A percentile compares a stretch with the other conserved stretches of the same genome.
Evolutionary conservation across 2,329 filamentous ascomycete species (phyloP).

Genomic region (Ascochyta fabae): DNA sequence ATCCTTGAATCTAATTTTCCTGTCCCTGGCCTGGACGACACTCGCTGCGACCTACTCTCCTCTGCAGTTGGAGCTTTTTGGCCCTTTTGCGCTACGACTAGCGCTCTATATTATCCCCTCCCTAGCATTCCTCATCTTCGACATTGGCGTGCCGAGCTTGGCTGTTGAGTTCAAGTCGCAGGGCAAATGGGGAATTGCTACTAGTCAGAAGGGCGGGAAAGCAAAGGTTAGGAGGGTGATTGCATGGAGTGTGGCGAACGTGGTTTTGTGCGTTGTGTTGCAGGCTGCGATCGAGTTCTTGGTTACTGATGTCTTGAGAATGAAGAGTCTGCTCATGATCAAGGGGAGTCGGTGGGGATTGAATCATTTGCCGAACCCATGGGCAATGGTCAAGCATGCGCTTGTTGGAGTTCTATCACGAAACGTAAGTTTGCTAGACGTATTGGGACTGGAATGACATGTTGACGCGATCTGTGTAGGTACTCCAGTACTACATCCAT

Average conservation of each 20-base stretch:
- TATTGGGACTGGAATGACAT: not conserved
- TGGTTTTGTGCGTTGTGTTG: constrained; percentile 59
- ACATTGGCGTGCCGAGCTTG: constrained; percentile 72
- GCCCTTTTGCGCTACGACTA: constrained; percentile 69
- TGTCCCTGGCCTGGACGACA: constrained; percentile 89
- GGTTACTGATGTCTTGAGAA: constrained; percentile 59
- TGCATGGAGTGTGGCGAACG: constrained; percentile 62
- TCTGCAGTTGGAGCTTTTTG: constrained; percentile 75
- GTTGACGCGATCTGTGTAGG: constrained; percentile 43
- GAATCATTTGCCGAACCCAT: constrained; percentile 68
- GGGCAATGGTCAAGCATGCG: constrained; percentile 64
- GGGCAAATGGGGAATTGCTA: constrained; percentile 59
- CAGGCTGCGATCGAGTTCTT: constrained; percentile 64
- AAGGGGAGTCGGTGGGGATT: constrained; percentile 65
- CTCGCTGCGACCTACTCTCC: constrained; percentile 79
- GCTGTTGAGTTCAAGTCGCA: constrained; percentile 73
- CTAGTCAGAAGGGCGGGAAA: constrained; percentile 46
- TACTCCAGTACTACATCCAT: constrained; percentile 76
- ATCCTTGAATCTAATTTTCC: constrained; percentile 84
- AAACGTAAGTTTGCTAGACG: constrained; percentile 55
- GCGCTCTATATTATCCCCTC: constrained; percentile 78
- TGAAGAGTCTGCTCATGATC: constrained; percentile 65
- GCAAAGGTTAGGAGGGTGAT: constrained; percentile 58
- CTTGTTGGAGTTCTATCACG: constrained; percentile 60
- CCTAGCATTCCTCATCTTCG: constrained; percentile 74